Percentiles rank a stretch among this genome's conserved stretches.
phyloP scores from a whole-genome alignment of 139 green algal species.

The Zygnema circumcarinatum region DNA sequence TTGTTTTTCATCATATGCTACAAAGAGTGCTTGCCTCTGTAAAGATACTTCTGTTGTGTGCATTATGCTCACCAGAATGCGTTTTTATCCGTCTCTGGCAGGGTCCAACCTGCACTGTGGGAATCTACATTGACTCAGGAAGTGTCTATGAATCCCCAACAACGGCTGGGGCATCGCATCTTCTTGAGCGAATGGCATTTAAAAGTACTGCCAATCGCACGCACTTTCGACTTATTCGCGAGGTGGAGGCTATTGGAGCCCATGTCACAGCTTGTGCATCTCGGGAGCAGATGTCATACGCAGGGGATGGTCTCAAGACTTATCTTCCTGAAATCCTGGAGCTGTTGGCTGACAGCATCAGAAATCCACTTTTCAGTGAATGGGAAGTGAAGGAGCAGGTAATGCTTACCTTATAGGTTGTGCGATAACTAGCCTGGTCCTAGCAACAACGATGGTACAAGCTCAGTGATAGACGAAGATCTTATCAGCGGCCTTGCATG shows the following conservation, averaged over 20 bases:
- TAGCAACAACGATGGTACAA: not conserved
- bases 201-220: conserved; percentile 83
- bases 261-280: conserved; percentile 78
- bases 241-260: conserved; percentile 88
- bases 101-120: conserved; percentile 86
- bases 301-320: conserved; percentile 83
- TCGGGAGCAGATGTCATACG: conserved; percentile 86
- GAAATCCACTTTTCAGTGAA: conserved; percentile 82
- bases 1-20: too few species aligned
- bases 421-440: not conserved
- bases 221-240: conserved; percentile 76
- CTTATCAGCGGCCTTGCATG: not conserved
- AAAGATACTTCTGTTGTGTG: too few species aligned
- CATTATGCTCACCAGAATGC: too few species aligned
- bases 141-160: conserved; percentile 61
- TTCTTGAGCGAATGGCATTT: conserved; percentile 94
- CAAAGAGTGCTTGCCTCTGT: too few species aligned
- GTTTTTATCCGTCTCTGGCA: too few species aligned
- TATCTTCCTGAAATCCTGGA: conserved; percentile 83
- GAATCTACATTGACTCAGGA: conserved; percentile 88
- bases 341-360: conserved; percentile 85
- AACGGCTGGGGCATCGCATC: conserved; percentile 77
- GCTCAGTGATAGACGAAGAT: conserved; percentile 3
- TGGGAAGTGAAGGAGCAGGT: conserved; percentile 78
- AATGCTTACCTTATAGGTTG: too few species aligned